A percentile compares a stretch with the other conserved stretches of the same genome.
phyloP scores from a whole-genome alignment of 1,284 basidiomycete genomes.

The Rhodotorula sp. region DNA sequence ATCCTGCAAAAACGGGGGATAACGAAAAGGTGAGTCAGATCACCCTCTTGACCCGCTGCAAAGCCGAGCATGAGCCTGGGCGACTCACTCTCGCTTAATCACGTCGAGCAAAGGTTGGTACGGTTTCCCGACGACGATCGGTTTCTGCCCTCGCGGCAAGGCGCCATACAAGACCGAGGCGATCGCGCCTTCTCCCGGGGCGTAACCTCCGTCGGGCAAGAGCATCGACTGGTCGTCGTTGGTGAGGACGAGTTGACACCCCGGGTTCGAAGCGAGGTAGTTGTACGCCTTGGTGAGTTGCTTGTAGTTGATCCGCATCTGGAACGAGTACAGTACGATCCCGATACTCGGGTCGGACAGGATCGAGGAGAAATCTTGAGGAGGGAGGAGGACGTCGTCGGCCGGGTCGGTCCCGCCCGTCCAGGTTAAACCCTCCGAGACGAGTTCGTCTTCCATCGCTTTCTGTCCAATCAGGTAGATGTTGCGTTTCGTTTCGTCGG shows the following conservation, averaged over 20 bases:
- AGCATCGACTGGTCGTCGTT: constrained; percentile 83
- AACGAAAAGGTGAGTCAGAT: not conserved
- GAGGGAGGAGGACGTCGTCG: constrained; percentile 73
- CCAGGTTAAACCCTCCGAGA: constrained; percentile 73
- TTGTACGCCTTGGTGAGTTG: constrained; percentile 92
- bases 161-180: constrained; percentile 75
- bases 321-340: constrained; percentile 69
- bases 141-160: constrained; percentile 62
- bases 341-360: constrained; percentile 74
- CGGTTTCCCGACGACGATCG: constrained; percentile 77
- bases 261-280: constrained; percentile 70
- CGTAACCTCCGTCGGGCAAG: constrained; percentile 26
- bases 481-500: constrained; percentile 23
- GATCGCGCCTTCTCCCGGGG: constrained; percentile 65
- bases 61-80: not conserved
- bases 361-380: constrained; percentile 64
- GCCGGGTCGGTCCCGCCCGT: constrained; percentile 83
- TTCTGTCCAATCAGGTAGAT: constrained; percentile 86
- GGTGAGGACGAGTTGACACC: constrained; percentile 81
- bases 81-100: constrained; percentile 80
- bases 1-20: constrained; percentile 52
- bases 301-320: constrained; percentile 70
- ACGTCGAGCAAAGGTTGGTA: constrained; percentile 89
- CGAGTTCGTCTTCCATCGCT: constrained; percentile 90
- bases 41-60: not conserved